Evolutionary conservation across 208 protist genomes (phyloP).

Genomic region (Leishmania mexicana): DNA sequence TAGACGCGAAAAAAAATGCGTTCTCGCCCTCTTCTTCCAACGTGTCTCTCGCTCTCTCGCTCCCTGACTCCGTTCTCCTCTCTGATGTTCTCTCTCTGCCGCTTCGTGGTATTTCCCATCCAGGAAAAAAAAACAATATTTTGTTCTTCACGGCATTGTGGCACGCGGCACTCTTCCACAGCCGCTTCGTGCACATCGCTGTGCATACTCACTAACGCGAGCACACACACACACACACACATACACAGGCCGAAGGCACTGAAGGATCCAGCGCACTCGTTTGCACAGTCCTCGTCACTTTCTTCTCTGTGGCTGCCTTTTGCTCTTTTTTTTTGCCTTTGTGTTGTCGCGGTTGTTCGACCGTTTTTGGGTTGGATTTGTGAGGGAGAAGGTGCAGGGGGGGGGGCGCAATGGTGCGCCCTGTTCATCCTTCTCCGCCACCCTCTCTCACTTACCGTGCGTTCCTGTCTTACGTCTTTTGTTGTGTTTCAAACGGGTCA

Average conservation of each 20-base stretch:
- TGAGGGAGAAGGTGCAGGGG: neutral
- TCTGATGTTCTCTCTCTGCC: neutral
- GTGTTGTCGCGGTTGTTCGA: neutral
- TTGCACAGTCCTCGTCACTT: neutral
- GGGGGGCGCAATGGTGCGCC: no score
- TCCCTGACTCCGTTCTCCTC: neutral
- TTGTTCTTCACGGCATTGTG: no score
- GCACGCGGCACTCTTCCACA: neutral
- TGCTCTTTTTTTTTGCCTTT: neutral
- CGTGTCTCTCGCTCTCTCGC: neutral
- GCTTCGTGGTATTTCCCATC: neutral
- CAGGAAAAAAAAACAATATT: neutral
- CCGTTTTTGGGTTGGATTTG: neutral
- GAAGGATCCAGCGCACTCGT: neutral
- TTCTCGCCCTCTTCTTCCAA: neutral
- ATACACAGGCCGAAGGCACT: neutral
- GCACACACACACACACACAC: neutral
- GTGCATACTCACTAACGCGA: neutral
- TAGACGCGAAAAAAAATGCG: neutral
- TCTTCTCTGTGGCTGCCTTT: neutral
- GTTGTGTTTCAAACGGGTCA: neutral
- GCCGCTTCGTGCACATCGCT: neutral
- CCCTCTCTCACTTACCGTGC: no score
- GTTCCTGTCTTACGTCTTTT: neutral
- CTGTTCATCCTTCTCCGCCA: no score